Base-by-base conservation (phyloP, 2,329 filamentous ascomycete species). In the Aspergillus sp. region DNA sequence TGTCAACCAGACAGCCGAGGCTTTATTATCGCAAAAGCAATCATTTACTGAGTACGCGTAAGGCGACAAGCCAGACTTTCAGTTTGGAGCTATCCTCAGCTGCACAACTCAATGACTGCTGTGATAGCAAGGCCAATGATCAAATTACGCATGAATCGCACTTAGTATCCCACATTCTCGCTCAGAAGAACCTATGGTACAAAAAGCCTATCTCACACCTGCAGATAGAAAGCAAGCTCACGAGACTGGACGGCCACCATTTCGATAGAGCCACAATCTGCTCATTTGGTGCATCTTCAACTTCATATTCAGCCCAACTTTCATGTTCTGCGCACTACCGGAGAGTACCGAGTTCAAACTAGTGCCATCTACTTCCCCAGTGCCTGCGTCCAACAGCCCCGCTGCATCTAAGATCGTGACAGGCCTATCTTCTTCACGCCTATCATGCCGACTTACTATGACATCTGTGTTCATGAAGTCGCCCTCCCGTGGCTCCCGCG, bases 201-300 rank as follows among this genome's bases (percentile, higher is more conserved):
- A 21, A 21, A 44, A 58, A 8, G 13, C 44, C 21, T 7, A 23
- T 3, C 11, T 5, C 7, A 27, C 21, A 27, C 13, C 44, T 13
- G 7, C 11, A 3, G 15, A 15, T 5, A 15, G 13, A 23, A n/a
- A 13, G 15, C 44, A 30, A 17, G 17, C n/a, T 50, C n/a, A 50
- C 19, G 25, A 61, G 15, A 25, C 23, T n/a, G 75, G 71, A 0
- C 60, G 70, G 11, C 63, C 64, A 1, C 76, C 76, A 61, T 76
- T 76, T n/a, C 74, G 64, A 65, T 79, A 79, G 54, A 64, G 61
- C 77, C 77, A 79, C 27, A 79, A 64, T 7, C 76, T 70, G 63
- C 76, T 78, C 48, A 76, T 63, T 19, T 76, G 69, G 36, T 73
- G 75, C 48, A 78, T 68, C n/a, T 69, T 70, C 30, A 67, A 41